Evolutionary conservation across 129 eudicot species (phyloP), one percentile per base, ranked within the genome.

Genomic region (Rutidosis leptorrhynchoides): DNA sequence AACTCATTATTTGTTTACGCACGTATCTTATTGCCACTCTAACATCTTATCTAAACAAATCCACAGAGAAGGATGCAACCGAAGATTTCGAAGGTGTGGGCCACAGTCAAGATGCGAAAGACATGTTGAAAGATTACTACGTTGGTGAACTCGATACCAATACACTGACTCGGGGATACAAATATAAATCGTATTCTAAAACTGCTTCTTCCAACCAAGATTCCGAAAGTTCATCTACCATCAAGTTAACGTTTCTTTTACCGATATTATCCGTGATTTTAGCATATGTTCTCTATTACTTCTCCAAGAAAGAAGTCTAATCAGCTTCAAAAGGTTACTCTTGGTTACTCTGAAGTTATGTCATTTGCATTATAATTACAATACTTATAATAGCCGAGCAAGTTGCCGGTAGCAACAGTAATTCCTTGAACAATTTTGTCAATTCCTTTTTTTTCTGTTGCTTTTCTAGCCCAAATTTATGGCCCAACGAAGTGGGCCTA

Each of bases 21-120:
- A 3, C 20, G 40, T 19, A 3, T 75, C 23, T 46, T 9, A 60
- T 61, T 58, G 23, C 58, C 20, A 35, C n/a, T 62, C 6, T 52
- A 37, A 26, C 75, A 51, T 29, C 28, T 23, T 16, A 24, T 3
- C 20, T 22, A 15, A 70, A 28, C 19, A 68, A 40, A 65, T n/a
- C 33, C 60, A 62, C 58, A 90, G 97, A 66, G 55, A 90, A 87
- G 80, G 97, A 90, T 71, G 97, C 97, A n/a, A 90, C 97, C 5
- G 84, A 71, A 64, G 95, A 90, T 66, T 90, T 90, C 52, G 93
- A 87, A 63, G 95, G 81, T 45, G 87, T 87, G 12, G 95, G 95
- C 59, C 97, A 87, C 75, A 84, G 92, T 51, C 64, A 79, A 21
- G 61, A 68, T 30, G 97, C 97, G 1, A 73, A 19, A 37, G 81